Conservation (phyloP, 441 rosid genomes). For the Pelargonium citronellum region DNA sequence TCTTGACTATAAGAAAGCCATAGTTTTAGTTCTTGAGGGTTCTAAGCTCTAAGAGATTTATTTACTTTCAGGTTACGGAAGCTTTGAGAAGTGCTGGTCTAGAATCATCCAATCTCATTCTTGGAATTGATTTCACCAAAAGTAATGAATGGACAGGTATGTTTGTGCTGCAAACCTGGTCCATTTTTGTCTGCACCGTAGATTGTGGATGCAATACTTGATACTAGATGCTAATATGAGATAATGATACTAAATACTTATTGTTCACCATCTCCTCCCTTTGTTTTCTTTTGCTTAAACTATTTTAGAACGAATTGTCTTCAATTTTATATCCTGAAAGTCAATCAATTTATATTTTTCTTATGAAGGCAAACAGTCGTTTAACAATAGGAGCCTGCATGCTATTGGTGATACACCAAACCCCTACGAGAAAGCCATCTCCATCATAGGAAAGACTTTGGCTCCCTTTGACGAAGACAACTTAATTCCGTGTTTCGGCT, state of each 20-base stretch:
- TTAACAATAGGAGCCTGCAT: slow-evolving; percentile 60
- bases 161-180: neutral
- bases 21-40: neutral
- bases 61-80: slow-evolving; percentile 45
- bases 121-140: slow-evolving; percentile 87
- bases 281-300: neutral
- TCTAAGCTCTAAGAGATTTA: neutral
- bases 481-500: slow-evolving; percentile 78
- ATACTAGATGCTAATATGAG: neutral
- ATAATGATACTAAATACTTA: neutral
- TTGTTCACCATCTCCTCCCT: neutral
- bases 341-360: slow-evolving; percentile 19
- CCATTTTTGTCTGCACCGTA: neutral
- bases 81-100: slow-evolving; percentile 71
- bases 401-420: slow-evolving; percentile 47
- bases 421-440: slow-evolving; percentile 78
- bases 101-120: slow-evolving; percentile 84
- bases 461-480: slow-evolving; percentile 87
- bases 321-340: slow-evolving; percentile 7
- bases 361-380: slow-evolving; percentile 48
- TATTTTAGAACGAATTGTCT: neutral
- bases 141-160: slow-evolving; percentile 95
- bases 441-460: slow-evolving; percentile 68
- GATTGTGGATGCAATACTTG: neutral
- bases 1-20: neutral